Evolutionary conservation across 2,329 filamentous ascomycete genomes (phyloP).

Genomic region (Colletotrichum brevisporum): DNA sequence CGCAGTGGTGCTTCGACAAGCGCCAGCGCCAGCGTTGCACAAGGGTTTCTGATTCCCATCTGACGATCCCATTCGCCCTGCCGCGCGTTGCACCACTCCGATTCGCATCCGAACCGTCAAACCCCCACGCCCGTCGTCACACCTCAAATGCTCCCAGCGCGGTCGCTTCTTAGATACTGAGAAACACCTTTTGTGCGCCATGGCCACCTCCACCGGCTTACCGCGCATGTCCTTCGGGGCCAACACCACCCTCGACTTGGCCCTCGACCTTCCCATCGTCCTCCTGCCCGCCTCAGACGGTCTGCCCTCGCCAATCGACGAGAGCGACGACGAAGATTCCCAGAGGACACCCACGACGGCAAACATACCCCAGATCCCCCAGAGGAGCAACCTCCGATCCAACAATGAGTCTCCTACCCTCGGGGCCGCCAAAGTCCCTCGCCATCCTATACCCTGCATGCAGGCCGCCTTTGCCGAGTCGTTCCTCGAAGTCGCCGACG

Average conservation of each 20-base stretch:
- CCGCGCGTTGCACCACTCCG: conserved; percentile 27
- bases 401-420: conserved; percentile 31
- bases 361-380: conserved; percentile 35
- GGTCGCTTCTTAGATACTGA: conserved; percentile 16
- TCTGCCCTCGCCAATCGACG: conserved; percentile 21
- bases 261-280: conserved; percentile 39
- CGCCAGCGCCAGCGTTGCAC: conserved; percentile 33
- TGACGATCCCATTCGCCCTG: conserved; percentile 17
- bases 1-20: conserved; percentile 22
- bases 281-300: conserved; percentile 38
- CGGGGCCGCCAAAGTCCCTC: conserved; percentile 49
- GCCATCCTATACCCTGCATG: conserved; percentile 82
- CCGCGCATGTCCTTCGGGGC: conserved; percentile 42
- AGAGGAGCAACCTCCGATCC: conserved; percentile 31
- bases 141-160: conserved; percentile 36
- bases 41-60: conserved; percentile 2
- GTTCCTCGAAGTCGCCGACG: conserved; percentile 77
- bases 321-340: conserved; percentile 37
- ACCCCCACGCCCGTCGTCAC: conserved; percentile 33
- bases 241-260: conserved; percentile 37
- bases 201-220: conserved; percentile 40
- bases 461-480: conserved; percentile 89
- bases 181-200: conserved; percentile 35
- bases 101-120: conserved; percentile 23
- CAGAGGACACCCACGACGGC: conserved; percentile 39